Percentiles rank a stretch among this genome's conserved stretches.
phyloP scores from a whole-genome alignment of 257 asterid species.

The Ligustrum vulgare region DNA sequence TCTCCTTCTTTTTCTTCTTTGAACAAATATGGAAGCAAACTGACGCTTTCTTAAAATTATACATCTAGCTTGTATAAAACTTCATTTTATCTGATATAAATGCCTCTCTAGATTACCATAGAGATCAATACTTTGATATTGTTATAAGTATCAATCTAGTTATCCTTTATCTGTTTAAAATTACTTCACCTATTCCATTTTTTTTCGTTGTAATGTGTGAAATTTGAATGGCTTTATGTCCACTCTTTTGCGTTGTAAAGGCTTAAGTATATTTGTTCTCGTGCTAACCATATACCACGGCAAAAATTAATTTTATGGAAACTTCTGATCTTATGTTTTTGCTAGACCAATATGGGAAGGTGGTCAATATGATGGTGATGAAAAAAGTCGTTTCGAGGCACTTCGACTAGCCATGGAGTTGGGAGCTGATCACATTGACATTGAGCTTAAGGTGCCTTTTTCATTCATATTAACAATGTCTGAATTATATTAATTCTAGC shows the following conservation, averaged over 20 bases:
- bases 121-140: background rate
- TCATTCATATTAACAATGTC: slow-evolving; percentile 5
- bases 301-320: slow-evolving; percentile 14
- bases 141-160: background rate
- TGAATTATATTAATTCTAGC: background rate
- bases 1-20: background rate
- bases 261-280: background rate
- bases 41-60: background rate
- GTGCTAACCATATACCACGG: background rate
- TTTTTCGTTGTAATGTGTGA: slow-evolving; percentile 2
- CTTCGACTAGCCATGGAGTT: slow-evolving; percentile 84
- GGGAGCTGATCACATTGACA: slow-evolving; percentile 97
- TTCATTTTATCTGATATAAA: background rate
- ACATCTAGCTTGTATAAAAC: background rate
- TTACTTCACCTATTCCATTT: background rate
- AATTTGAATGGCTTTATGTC: slow-evolving; percentile 4
- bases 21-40: background rate
- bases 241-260: background rate
- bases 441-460: slow-evolving; percentile 79
- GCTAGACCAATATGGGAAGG: slow-evolving; percentile 96
- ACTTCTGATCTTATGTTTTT: slow-evolving; percentile 19
- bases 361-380: slow-evolving; percentile 89
- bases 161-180: background rate
- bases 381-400: slow-evolving; percentile 56
- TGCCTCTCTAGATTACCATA: background rate